phyloP scores from a whole-genome alignment of 345 rosid species.

The Euphorbia tirucalli region DNA sequence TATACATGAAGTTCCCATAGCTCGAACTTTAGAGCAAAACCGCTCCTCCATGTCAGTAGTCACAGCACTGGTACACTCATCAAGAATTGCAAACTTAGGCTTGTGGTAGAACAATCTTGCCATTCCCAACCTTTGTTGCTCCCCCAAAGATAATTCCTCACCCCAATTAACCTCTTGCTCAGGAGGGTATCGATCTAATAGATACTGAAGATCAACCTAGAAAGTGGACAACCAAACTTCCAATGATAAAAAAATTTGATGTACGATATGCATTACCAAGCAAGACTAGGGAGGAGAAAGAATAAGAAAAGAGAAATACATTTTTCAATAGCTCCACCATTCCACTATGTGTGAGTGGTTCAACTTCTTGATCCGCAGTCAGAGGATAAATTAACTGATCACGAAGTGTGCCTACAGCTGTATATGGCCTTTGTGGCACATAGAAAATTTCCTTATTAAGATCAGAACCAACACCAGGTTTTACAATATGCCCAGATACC shows the following conservation, averaged over 20 bases:
- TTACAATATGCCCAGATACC: slow-evolving; percentile 85
- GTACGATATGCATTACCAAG: neutral
- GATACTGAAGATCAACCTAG: slow-evolving; percentile 94
- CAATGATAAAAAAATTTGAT: neutral
- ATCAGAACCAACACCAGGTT: slow-evolving; percentile 99
- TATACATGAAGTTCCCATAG: slow-evolving; percentile 99
- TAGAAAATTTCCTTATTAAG: slow-evolving; percentile 97
- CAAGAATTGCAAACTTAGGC: slow-evolving; percentile 99
- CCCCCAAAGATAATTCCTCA: slow-evolving; percentile 93
- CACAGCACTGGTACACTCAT: slow-evolving; percentile 99
- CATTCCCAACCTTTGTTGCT: slow-evolving; percentile 99
- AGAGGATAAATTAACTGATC: slow-evolving; percentile 99
- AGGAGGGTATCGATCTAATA: slow-evolving; percentile 85
- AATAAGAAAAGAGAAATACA: slow-evolving; percentile 43
- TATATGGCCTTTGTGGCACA: slow-evolving; percentile 97
- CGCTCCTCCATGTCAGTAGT: slow-evolving; percentile 99
- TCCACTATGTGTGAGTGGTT: slow-evolving; percentile 62
- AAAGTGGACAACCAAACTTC: slow-evolving; percentile 18
- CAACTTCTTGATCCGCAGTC: slow-evolving; percentile 64
- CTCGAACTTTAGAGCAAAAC: slow-evolving; percentile 92
- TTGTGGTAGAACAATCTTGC: slow-evolving; percentile 95
- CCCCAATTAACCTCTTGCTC: slow-evolving; percentile 96
- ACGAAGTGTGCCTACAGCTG: slow-evolving; percentile 95
- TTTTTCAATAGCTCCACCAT: slow-evolving; percentile 90
- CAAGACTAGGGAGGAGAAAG: neutral